Base-by-base conservation (phyloP, 2,329 filamentous ascomycete genomes). In the Fusarium chaquense region DNA sequence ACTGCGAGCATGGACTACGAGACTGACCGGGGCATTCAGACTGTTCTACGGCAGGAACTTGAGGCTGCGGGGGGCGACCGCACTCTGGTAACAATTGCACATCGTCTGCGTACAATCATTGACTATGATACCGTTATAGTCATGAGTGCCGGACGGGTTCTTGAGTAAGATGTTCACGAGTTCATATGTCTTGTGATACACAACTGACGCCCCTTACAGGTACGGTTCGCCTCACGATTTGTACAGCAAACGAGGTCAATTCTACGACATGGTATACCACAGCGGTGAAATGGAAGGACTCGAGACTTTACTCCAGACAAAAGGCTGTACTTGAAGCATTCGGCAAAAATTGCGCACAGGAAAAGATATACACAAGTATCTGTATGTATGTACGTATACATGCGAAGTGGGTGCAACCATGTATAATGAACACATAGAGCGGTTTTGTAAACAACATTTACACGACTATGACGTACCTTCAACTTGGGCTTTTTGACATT, bases 1-100 rank as follows among this genome's bases (percentile, higher is more conserved):
- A 89, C 86, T 4, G 86, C 86, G 26, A 87, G 84, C 69, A 87
- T 89, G 80, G 86, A 89, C 70, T 85, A 86, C 61, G 83, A 86
- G 74, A 87, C 86, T 28, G 86, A 89, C 62, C 79, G 81, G 35
- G 84, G 83, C 4, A 87, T 89, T 58, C 86, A 89, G 76, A 77
- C 78, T n/a, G 82, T 87, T 3, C 74, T 89, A 33, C 80, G 85
- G 18, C 76, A 79, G 11, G 85, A 86, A 66, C 81, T 89, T 30
- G 79, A 81, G 54, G 79, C 78, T 44, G 76, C 78, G 1, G 81
- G 79, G 7, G 76, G 80, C 13, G 82, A 82, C 28, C 80, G 85
- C 26, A 89, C 87, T 12, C 79, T 89, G 6, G 83, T 89, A 22
- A 87, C 86, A 4, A 87, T 89, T 65, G 86, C 86, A 9, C 87